These are phyloP conservation scores for Amphibolis antarctica DNA, from an alignment of 106 monocot species.

Conservation along the genomic window DNA sequence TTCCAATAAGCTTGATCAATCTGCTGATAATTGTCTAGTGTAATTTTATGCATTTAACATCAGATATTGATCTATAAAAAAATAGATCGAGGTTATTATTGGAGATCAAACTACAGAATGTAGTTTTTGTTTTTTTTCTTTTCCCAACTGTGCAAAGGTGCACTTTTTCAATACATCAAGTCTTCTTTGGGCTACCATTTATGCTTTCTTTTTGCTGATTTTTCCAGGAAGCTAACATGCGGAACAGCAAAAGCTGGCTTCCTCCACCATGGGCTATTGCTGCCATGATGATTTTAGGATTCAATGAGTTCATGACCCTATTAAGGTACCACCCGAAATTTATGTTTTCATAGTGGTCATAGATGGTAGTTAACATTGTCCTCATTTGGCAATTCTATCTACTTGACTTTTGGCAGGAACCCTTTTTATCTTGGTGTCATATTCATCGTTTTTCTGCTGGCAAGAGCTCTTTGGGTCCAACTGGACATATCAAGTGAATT, in stretches of 20 bases:
- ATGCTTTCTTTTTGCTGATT: not conserved
- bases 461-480: conserved; percentile 96
- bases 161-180: no score
- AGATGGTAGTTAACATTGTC: not conserved
- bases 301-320: conserved; percentile 94
- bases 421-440: conserved; percentile 71
- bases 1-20: no score
- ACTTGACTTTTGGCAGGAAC: conserved; percentile 32
- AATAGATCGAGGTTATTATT: no score
- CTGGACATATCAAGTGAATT: conserved; percentile 75
- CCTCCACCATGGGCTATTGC: conserved; percentile 95
- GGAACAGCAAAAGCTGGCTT: conserved; percentile 88
- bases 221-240: conserved; percentile 71
- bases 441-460: conserved; percentile 69
- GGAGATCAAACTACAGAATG: no score
- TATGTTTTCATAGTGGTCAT: not conserved
- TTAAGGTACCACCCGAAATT: conserved; percentile 67
- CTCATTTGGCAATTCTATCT: not conserved
- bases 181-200: no score
- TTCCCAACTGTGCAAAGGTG: no score
- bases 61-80: no score
- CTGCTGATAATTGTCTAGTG: no score
- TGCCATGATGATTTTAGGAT: conserved; percentile 71
- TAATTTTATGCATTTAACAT: no score
- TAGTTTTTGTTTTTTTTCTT: no score